A percentile compares a stretch with the other conserved stretches of the same genome.
These are phyloP conservation scores for Malania oleifera DNA, from an alignment of 164 flowering plant species.

Conservation along the genomic window DNA sequence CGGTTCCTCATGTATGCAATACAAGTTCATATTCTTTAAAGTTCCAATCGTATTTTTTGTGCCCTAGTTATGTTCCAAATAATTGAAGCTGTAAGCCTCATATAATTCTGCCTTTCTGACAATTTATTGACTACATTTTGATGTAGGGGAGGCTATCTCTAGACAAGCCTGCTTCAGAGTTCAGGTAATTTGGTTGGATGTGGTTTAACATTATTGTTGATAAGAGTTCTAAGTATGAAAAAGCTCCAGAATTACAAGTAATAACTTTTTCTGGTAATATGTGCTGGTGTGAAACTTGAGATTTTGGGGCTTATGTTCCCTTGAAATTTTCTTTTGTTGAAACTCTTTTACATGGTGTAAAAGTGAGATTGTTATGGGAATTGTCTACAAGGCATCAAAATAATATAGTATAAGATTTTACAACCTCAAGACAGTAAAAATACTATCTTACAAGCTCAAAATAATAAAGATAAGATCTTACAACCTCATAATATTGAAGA, in stretches of 20 bases:
- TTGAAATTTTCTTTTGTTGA: too few species aligned
- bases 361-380: too few species aligned
- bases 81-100: neutral
- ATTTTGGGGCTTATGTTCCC: neutral
- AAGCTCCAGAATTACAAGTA: neutral
- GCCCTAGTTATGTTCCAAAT: neutral
- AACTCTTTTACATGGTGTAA: too few species aligned
- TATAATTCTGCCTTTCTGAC: neutral
- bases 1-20: conserved; percentile 56
- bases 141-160: conserved; percentile 20
- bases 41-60: neutral
- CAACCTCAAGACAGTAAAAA: too few species aligned
- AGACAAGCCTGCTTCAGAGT: conserved; percentile 10
- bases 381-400: too few species aligned
- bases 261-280: neutral
- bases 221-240: too few species aligned
- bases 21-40: neutral
- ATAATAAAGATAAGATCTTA: too few species aligned
- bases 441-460: too few species aligned
- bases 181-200: conserved; percentile 30
- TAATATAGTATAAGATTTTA: too few species aligned
- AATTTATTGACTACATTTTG: conserved; percentile 6
- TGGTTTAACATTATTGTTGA: too few species aligned
- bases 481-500: too few species aligned
- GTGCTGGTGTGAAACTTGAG: neutral